These are phyloP conservation scores for Gracilariopsis chorda DNA, from an alignment of 23 red algal species.

Conservation along the genomic window DNA sequence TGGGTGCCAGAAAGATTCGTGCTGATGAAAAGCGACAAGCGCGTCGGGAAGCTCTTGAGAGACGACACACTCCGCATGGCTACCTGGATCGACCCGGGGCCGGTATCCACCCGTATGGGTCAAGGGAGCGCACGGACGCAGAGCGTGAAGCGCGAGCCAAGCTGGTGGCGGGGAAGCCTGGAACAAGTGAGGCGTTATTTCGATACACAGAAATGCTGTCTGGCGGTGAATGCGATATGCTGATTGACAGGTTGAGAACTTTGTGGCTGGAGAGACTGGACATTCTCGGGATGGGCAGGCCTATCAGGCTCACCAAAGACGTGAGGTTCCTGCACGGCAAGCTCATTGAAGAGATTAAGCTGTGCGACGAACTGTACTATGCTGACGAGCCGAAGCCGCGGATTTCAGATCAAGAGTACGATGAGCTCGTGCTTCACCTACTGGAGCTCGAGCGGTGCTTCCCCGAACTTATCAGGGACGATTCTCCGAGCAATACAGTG, in stretches of 20 bases:
- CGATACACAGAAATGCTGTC: not conserved
- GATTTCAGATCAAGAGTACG: slow-evolving; percentile 76
- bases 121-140: slow-evolving; percentile 5
- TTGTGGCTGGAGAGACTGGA: slow-evolving; percentile 13
- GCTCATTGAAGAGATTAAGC: slow-evolving; percentile 53
- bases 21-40: slow-evolving; percentile 19
- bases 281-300: not conserved
- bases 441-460: slow-evolving; percentile 47
- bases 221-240: slow-evolving; percentile 41
- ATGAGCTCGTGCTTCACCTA: slow-evolving; percentile 65
- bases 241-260: slow-evolving; percentile 33
- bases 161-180: not conserved
- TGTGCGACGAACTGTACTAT: slow-evolving; percentile 69
- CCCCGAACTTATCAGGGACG: slow-evolving; percentile 61
- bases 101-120: slow-evolving; percentile 36
- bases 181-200: not conserved
- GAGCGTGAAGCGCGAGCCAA: slow-evolving; percentile 41
- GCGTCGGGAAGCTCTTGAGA: not conserved
- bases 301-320: slow-evolving; percentile 13
- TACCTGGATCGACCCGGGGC: slow-evolving; percentile 11
- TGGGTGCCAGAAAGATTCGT: not conserved
- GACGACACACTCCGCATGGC: slow-evolving; percentile 2
- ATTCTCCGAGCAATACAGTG: slow-evolving; percentile 63
- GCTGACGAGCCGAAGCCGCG: slow-evolving; percentile 53
- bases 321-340: slow-evolving; percentile 26